These are phyloP conservation scores for Termitomyces sp. DNA, from an alignment of 1,284 basidiomycete genomes.

Conservation along the genomic window DNA sequence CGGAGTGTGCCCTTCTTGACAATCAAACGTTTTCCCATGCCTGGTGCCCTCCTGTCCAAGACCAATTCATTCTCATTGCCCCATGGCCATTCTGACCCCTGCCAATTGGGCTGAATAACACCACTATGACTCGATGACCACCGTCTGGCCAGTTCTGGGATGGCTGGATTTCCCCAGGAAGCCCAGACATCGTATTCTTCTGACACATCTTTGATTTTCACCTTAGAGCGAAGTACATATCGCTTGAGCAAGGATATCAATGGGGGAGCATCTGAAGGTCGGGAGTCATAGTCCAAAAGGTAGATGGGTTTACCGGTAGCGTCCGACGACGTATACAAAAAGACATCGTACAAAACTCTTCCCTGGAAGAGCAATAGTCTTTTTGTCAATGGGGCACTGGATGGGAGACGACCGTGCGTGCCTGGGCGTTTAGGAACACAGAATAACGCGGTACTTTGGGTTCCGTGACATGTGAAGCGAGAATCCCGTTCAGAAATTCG, in stretches of 20 bases:
- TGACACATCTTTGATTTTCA: constrained; percentile 75
- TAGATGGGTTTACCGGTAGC: constrained; percentile 49
- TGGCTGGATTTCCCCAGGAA: constrained; percentile 61
- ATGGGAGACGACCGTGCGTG: constrained; percentile 31
- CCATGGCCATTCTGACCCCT: constrained; percentile 54
- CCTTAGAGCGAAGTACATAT: constrained; percentile 87
- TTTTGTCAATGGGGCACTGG: constrained; percentile 12
- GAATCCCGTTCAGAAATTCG: constrained; percentile 86
- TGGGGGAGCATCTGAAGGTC: constrained; percentile 50
- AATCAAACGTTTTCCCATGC: constrained; percentile 73
- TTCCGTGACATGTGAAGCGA: constrained; percentile 57
- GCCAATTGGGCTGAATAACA: constrained; percentile 67
- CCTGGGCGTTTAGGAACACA: constrained; percentile 85
- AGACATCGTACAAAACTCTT: constrained; percentile 83
- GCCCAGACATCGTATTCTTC: constrained; percentile 77
- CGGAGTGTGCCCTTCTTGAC: constrained; percentile 67
- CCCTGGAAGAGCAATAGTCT: constrained; percentile 50
- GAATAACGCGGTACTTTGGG: constrained; percentile 63
- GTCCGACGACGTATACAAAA: constrained; percentile 68
- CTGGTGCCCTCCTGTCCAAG: constrained; percentile 69
- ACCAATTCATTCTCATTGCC: constrained; percentile 46
- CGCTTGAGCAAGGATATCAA: constrained; percentile 71
- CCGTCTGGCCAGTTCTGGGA: constrained; percentile 35
- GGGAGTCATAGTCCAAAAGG: constrained; percentile 72
- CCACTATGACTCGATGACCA: constrained; percentile 62